phyloP scores from a whole-genome alignment of 495 filamentous ascomycete genomes.

The Oidiodendron maius region DNA sequence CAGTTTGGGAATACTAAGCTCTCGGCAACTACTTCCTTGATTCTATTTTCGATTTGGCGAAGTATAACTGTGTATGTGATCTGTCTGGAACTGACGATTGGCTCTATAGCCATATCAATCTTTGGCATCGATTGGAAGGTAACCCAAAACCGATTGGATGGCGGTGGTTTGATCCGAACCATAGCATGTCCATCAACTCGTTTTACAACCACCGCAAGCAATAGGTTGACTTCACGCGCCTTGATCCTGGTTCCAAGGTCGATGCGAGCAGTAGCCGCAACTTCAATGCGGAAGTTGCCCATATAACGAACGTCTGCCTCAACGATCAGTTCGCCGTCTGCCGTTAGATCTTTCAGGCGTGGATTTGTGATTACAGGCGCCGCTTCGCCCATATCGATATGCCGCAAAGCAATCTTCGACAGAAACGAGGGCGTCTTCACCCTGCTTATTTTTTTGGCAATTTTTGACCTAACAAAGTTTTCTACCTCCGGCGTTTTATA shows the following conservation, averaged over 20 bases:
- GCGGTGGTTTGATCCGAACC: constrained; percentile 87
- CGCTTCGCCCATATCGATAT: constrained; percentile 79
- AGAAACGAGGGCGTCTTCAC: constrained; percentile 90
- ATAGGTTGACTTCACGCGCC: constrained; percentile 77
- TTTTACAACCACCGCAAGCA: constrained; percentile 81
- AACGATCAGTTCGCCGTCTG: constrained; percentile 81
- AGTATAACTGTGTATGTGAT: constrained; percentile 91
- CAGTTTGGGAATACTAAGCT: constrained; percentile 91
- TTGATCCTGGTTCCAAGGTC: constrained; percentile 88
- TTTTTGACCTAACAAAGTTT: constrained; percentile 71
- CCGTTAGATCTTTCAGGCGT: constrained; percentile 78
- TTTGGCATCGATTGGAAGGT: constrained; percentile 88
- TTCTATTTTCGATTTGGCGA: constrained; percentile 86
- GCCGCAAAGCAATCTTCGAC: constrained; percentile 69
- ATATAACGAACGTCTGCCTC: constrained; percentile 85
- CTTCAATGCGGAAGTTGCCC: constrained; percentile 82
- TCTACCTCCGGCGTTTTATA: constrained; percentile 82
- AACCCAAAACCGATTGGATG: constrained; percentile 92
- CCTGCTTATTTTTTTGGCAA: constrained; percentile 92
- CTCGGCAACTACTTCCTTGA: constrained; percentile 88
- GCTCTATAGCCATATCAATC: constrained; percentile 87
- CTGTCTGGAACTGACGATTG: constrained; percentile 89
- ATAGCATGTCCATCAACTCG: constrained; percentile 79
- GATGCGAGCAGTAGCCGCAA: constrained; percentile 83
- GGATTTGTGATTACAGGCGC: constrained; percentile 89